Evolutionary conservation across 805 yeast genomes (phyloP).

Genomic region (Saccharomycopsis sp.): DNA sequence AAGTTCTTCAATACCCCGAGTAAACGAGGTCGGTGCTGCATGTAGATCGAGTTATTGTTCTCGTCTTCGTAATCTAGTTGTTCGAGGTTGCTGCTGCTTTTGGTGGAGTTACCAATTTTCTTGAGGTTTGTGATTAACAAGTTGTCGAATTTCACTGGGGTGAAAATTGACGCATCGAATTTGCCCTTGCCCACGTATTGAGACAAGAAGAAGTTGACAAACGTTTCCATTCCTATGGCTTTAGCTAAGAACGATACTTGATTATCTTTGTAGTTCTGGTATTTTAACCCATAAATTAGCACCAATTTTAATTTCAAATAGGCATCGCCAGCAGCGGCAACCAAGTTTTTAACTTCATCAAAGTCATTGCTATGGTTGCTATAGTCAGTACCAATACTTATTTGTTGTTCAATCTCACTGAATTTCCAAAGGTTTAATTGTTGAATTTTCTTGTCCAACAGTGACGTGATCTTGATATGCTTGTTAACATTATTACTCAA

Average conservation of each 20-base stretch:
- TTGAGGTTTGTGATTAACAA: slow-evolving; percentile 13
- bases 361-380: slow-evolving; percentile 45
- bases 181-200: slow-evolving; percentile 40
- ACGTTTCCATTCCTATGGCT: slow-evolving; percentile 32
- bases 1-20: slow-evolving; percentile 39
- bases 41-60: slow-evolving; percentile 63
- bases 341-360: slow-evolving; percentile 45
- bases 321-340: slow-evolving; percentile 24
- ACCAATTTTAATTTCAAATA: slow-evolving; percentile 65
- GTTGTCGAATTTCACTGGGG: slow-evolving; percentile 14
- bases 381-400: slow-evolving; percentile 45
- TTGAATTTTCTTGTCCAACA: slow-evolving; percentile 70
- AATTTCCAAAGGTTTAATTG: slow-evolving; percentile 66
- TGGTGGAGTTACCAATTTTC: slow-evolving; percentile 8
- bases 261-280: slow-evolving; percentile 45
- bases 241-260: slow-evolving; percentile 35
- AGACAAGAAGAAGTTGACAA: slow-evolving; percentile 40
- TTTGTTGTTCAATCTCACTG: slow-evolving; percentile 83
- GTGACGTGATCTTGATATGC: slow-evolving; percentile 86
- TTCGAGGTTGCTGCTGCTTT: background rate
- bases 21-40: slow-evolving; percentile 84
- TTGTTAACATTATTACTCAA: slow-evolving; percentile 83
- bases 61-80: slow-evolving; percentile 25
- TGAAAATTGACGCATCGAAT: slow-evolving; percentile 22
- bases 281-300: slow-evolving; percentile 66